Evolutionary conservation across 208 protist genomes (phyloP).

Genomic region (Herpetomonas tarakana): DNA sequence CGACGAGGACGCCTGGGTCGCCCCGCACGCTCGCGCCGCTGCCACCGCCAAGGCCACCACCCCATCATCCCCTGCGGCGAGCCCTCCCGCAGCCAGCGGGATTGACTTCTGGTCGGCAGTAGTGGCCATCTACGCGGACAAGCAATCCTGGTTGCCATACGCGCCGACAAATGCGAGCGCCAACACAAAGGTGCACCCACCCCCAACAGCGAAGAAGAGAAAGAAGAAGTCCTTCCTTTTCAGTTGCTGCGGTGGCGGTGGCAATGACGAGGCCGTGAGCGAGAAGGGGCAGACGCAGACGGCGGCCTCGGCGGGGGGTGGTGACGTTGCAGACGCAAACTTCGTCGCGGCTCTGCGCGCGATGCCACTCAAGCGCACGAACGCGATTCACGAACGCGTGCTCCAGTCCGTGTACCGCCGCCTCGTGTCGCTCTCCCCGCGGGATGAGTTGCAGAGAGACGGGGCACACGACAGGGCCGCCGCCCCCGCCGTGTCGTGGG

Average conservation of each 20-base stretch:
- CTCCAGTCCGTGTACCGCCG: constrained; percentile 55
- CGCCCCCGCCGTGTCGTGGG: constrained; percentile 37
- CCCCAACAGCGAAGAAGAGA: neutral
- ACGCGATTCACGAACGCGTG: constrained; percentile 42
- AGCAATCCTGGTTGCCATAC: neutral
- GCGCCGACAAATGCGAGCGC: neutral
- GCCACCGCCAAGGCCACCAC: too few relatives aligned
- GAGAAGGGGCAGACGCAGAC: neutral
- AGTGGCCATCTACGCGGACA: neutral
- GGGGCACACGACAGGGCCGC: constrained; percentile 3
- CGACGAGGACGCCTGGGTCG: too few relatives aligned
- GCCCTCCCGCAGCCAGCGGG: too few relatives aligned
- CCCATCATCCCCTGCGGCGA: too few relatives aligned
- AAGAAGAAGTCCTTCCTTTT: constrained; percentile 20
- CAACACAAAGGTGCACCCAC: neutral
- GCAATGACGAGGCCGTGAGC: constrained; percentile 5
- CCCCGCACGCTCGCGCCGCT: too few relatives aligned
- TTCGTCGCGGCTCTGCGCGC: constrained; percentile 29
- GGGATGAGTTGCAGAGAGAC: neutral
- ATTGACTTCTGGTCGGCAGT: constrained; percentile 1
- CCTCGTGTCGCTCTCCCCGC: constrained; percentile 10
- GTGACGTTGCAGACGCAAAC: neutral
- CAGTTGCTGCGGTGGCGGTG: constrained; percentile 17
- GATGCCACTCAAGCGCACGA: constrained; percentile 19
- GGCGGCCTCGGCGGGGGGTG: neutral